A percentile compares a stretch with the other conserved stretches of the same genome.
Evolutionary conservation across 352 stramenopile genomes (phyloP).

Genomic region (Pythium myriotylum): DNA sequence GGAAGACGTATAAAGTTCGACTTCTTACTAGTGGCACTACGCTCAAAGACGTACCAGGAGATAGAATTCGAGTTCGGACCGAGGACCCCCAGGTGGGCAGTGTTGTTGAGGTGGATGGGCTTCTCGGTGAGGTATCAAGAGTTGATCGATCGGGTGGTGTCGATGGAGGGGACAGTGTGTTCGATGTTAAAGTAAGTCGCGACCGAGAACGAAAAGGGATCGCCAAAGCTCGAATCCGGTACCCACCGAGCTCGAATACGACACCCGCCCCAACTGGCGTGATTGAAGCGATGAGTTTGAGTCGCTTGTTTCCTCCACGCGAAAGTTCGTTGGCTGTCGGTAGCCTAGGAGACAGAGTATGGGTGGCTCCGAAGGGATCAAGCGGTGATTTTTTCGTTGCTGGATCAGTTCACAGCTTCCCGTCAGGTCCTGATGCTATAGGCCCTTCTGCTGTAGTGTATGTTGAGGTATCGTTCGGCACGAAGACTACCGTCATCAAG

Average conservation of each 20-base stretch:
- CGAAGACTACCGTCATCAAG: conserved; percentile 42
- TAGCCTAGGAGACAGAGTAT: conserved; percentile 66
- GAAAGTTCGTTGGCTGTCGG: conserved; percentile 58
- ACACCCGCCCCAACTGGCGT: conserved; percentile 3
- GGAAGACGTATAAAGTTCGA: conserved; percentile 32
- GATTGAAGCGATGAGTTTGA: conserved; percentile 78
- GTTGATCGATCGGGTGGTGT: conserved; percentile 26
- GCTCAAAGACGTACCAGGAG: conserved; percentile 48
- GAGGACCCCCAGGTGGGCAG: conserved; percentile 61
- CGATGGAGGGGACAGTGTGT: conserved; percentile 13
- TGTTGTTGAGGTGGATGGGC: conserved; percentile 69
- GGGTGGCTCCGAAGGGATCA: conserved; percentile 41
- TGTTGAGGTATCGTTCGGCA: conserved; percentile 59
- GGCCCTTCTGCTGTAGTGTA: conserved; percentile 44
- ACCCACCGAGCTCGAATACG: conserved; percentile 32
- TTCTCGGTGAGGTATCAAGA: conserved; percentile 60
- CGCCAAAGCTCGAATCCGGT: conserved; percentile 53
- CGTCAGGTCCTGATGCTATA: conserved; percentile 53
- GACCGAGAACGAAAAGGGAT: conserved; percentile 60
- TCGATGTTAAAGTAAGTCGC: conserved; percentile 56
- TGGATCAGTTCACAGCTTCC: conserved; percentile 67
- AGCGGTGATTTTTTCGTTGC: conserved; percentile 46
- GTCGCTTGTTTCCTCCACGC: conserved; percentile 59
- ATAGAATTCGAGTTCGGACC: conserved; percentile 41
- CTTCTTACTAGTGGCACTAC: conserved; percentile 38